Evolutionary conservation across 2,329 filamentous ascomycete genomes (phyloP).

Genomic region (Exserohilum turcica): DNA sequence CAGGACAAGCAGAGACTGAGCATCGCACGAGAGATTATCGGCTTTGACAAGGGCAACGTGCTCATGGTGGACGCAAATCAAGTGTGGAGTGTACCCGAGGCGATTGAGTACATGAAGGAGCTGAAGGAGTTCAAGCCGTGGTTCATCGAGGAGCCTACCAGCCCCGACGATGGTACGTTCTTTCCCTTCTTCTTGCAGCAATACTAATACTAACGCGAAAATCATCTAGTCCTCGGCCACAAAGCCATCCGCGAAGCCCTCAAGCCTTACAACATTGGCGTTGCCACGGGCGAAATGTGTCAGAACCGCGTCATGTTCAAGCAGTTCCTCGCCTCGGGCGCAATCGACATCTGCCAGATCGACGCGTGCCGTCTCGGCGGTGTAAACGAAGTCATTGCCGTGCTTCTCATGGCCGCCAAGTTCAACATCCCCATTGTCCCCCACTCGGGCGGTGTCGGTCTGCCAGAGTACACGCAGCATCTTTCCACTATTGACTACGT

Average conservation of each 20-base stretch:
- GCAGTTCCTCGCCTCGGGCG: conserved; percentile 78
- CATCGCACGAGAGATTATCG: conserved; percentile 80
- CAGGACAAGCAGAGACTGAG: conserved; percentile 71
- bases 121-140: conserved; percentile 83
- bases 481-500: conserved; percentile 92
- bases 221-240: conserved; percentile 77
- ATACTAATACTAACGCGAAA: conserved; percentile 3
- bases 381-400: conserved; percentile 90
- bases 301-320: conserved; percentile 95
- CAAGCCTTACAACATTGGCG: conserved; percentile 74
- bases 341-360: conserved; percentile 87
- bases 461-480: conserved; percentile 94
- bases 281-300: conserved; percentile 93
- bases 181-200: background rate
- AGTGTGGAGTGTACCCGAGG: conserved; percentile 88
- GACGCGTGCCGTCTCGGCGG: conserved; percentile 89
- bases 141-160: conserved; percentile 95
- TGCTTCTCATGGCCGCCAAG: conserved; percentile 82
- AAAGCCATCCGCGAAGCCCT: conserved; percentile 82
- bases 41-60: conserved; percentile 80
- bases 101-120: conserved; percentile 83
- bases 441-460: conserved; percentile 84
- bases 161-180: conserved; percentile 70
- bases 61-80: conserved; percentile 96
- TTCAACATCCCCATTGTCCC: conserved; percentile 82